Percentiles rank a stretch among this genome's conserved stretches.
Evolutionary conservation across 2,329 filamentous ascomycete species (phyloP).

Genomic region (Sphaerostilbella broomeana): DNA sequence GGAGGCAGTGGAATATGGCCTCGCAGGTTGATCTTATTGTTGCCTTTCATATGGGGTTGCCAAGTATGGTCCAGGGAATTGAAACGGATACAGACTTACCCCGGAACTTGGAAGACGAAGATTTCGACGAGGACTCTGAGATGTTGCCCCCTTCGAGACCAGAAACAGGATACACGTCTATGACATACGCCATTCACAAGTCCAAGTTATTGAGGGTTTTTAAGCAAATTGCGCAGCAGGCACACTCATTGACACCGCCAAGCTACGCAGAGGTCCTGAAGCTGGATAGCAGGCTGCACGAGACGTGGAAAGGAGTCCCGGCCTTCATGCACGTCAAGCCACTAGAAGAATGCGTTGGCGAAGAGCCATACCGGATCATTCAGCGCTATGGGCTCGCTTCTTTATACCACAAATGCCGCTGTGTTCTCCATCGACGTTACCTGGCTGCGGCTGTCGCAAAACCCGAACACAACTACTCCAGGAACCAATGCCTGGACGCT

Average conservation of each 20-base stretch:
- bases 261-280: conserved; percentile 43
- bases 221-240: conserved; percentile 42
- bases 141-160: conserved; percentile 52
- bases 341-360: conserved; percentile 43
- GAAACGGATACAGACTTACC: conserved; percentile 58
- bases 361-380: conserved; percentile 40
- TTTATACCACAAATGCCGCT: conserved; percentile 49
- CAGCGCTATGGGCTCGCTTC: conserved; percentile 48
- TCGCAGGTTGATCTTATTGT: conserved; percentile 57
- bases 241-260: conserved; percentile 42
- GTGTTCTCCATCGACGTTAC: conserved; percentile 50
- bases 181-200: conserved; percentile 50
- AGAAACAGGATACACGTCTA: conserved; percentile 50
- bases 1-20: conserved; percentile 47
- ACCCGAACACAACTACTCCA: conserved; percentile 46
- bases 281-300: conserved; percentile 40
- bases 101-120: conserved; percentile 57
- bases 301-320: conserved; percentile 41
- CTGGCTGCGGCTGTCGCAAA: conserved; percentile 36
- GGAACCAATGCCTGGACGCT: conserved; percentile 43
- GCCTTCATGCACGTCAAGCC: conserved; percentile 41
- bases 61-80: conserved; percentile 56
- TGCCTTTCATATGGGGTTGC: conserved; percentile 61
- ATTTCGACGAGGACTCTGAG: conserved; percentile 51
- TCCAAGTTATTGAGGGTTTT: conserved; percentile 41